These are phyloP conservation scores for Dipodascopsis tothii DNA, from an alignment of 805 yeast species.

Conservation along the genomic window DNA sequence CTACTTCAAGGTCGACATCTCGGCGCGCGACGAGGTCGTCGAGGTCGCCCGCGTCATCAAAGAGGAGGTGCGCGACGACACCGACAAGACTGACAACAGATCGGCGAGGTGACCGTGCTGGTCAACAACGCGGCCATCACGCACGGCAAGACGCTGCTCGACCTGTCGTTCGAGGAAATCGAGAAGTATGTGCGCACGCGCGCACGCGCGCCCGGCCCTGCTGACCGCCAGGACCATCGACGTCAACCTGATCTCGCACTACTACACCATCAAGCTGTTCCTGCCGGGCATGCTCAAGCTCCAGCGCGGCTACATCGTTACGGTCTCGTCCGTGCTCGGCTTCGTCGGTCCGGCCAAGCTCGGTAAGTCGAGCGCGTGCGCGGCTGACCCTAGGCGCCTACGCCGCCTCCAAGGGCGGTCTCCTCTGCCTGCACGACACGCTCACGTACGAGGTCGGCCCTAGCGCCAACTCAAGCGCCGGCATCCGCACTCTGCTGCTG, in stretches of 20 bases:
- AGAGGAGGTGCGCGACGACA: slow-evolving; percentile 23
- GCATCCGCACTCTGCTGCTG: slow-evolving; percentile 64
- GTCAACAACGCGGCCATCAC: slow-evolving; percentile 81
- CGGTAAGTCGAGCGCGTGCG: slow-evolving; percentile 23
- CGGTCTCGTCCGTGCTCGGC: slow-evolving; percentile 77
- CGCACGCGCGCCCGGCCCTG: no score
- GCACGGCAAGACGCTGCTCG: slow-evolving; percentile 48
- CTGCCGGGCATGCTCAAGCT: slow-evolving; percentile 61
- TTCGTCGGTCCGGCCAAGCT: slow-evolving; percentile 76
- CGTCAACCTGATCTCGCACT: slow-evolving; percentile 63
- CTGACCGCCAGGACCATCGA: slow-evolving; percentile 40
- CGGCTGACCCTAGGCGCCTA: slow-evolving; percentile 43
- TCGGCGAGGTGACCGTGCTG: slow-evolving; percentile 59
- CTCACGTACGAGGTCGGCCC: slow-evolving; percentile 59
- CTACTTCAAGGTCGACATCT: slow-evolving; percentile 65
- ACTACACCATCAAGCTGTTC: slow-evolving; percentile 61
- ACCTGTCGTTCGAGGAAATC: slow-evolving; percentile 51
- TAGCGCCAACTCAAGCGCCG: slow-evolving; percentile 33
- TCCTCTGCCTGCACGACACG: slow-evolving; percentile 76
- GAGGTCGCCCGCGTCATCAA: slow-evolving; percentile 38
- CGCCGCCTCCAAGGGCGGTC: slow-evolving; percentile 83
- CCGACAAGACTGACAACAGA: slow-evolving; percentile 19
- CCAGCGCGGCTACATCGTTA: slow-evolving; percentile 68
- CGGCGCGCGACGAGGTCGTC: slow-evolving; percentile 43
- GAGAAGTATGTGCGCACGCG: slow-evolving; percentile 31